Conservation (phyloP, 1,284 basidiomycete genomes). For the Cerrena zonata region DNA sequence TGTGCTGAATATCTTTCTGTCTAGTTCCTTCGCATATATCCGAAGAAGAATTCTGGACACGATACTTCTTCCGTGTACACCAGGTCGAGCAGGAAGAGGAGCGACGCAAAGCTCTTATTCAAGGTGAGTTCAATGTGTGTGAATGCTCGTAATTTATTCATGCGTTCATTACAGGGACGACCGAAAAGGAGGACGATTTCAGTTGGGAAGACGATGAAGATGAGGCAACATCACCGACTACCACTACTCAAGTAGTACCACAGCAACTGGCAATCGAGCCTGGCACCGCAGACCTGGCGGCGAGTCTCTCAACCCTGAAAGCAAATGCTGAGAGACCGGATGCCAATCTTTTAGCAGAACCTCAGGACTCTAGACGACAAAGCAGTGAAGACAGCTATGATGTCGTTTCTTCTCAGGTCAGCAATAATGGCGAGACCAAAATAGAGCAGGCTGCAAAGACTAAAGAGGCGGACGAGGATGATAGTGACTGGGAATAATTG, state of each 20-base stretch:
- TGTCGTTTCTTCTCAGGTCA: conserved; percentile 51
- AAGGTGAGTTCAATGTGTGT: conserved; percentile 45
- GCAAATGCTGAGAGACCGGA: conserved; percentile 13
- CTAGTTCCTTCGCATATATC: conserved; percentile 69
- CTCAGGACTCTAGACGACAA: conserved; percentile 44
- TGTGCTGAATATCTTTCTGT: not conserved
- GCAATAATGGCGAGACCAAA: conserved; percentile 24
- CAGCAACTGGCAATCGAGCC: not conserved
- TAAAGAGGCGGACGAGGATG: conserved; percentile 9
- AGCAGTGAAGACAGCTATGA: conserved; percentile 73
- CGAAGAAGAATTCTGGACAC: conserved; percentile 77
- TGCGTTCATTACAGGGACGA: conserved; percentile 35
- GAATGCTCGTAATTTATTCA: conserved; percentile 5
- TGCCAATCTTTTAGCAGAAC: conserved; percentile 27
- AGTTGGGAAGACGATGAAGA: conserved; percentile 78
- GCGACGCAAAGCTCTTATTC: conserved; percentile 73
- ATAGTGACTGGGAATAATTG: conserved; percentile 63
- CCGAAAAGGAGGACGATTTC: conserved; percentile 68
- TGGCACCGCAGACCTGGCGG: not conserved
- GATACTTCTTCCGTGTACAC: conserved; percentile 86
- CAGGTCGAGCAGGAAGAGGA: conserved; percentile 82
- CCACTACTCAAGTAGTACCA: conserved; percentile 17
- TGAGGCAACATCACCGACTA: conserved; percentile 36
- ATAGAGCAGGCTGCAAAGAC: conserved; percentile 18
- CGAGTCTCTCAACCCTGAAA: conserved; percentile 8